Evolutionary conservation across 140 eudicot species (phyloP).

Genomic region (Senecio squalidus): DNA sequence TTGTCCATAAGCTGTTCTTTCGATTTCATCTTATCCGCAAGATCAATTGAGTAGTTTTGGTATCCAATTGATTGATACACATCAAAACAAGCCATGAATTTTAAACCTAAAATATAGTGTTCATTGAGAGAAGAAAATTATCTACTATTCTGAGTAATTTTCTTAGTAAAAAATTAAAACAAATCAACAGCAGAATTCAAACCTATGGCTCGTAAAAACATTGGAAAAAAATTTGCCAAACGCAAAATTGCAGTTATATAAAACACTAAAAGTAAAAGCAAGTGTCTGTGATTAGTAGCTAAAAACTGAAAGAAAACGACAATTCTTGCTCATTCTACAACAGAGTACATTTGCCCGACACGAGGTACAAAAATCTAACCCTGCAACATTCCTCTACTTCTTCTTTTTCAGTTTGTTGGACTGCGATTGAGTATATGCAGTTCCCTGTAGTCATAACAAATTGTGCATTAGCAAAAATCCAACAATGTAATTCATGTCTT

Average conservation of each 20-base stretch:
- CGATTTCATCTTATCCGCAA: too few relatives aligned
- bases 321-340: slow-evolving; percentile 27
- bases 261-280: slow-evolving; percentile 5
- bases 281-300: slow-evolving; percentile 9
- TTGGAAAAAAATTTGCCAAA: not conserved
- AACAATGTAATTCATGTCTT: not conserved
- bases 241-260: slow-evolving; percentile 18
- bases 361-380: slow-evolving; percentile 20
- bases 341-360: slow-evolving; percentile 17
- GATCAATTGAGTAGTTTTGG: too few relatives aligned
- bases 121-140: too few relatives aligned
- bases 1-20: too few relatives aligned
- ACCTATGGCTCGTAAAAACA: not conserved
- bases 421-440: slow-evolving; percentile 78
- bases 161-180: not conserved
- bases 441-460: slow-evolving; percentile 51
- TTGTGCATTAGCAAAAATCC: slow-evolving; percentile 13
- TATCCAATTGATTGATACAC: too few relatives aligned
- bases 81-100: too few relatives aligned
- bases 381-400: slow-evolving; percentile 57
- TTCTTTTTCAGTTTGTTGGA: slow-evolving; percentile 78
- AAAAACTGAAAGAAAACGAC: slow-evolving; percentile 20
- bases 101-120: too few relatives aligned
- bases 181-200: not conserved
- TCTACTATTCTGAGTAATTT: too few relatives aligned